These are phyloP conservation scores for Penicillium polonicum DNA, from an alignment of 2,329 filamentous ascomycete species.

Conservation along the genomic window DNA sequence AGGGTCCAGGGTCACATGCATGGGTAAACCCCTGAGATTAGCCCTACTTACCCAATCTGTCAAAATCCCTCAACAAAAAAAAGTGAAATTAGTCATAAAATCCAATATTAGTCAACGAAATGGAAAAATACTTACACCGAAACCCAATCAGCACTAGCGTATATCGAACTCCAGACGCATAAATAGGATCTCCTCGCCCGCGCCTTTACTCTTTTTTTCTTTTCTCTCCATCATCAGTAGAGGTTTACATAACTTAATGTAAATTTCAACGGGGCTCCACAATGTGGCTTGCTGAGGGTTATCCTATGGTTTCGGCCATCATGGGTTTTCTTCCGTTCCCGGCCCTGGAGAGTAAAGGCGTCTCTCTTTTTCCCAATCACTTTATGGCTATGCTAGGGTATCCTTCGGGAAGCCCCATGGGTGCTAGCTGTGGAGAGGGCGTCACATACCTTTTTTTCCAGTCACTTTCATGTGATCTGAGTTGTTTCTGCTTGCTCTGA, in stretches of 20 bases:
- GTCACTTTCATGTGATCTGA: slow-evolving; percentile 3
- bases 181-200: slow-evolving; percentile 26
- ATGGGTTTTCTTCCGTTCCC: slow-evolving; percentile 53
- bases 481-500: not conserved
- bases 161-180: slow-evolving; percentile 18
- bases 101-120: slow-evolving; percentile 2
- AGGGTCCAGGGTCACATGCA: not conserved
- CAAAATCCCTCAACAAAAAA: not conserved
- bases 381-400: slow-evolving; percentile 47
- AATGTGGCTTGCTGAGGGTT: slow-evolving; percentile 52
- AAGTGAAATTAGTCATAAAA: not conserved
- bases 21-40: not conserved
- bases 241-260: slow-evolving; percentile 53
- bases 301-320: slow-evolving; percentile 43
- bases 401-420: slow-evolving; percentile 42
- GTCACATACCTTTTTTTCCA: slow-evolving; percentile 37
- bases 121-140: slow-evolving; percentile 11
- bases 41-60: not conserved
- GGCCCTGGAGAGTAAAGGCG: slow-evolving; percentile 46
- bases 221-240: slow-evolving; percentile 52
- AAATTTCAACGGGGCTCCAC: slow-evolving; percentile 49
- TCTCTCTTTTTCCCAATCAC: slow-evolving; percentile 47
- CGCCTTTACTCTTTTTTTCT: slow-evolving; percentile 35
- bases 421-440: slow-evolving; percentile 50
- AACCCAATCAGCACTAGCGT: slow-evolving; percentile 28